Evolutionary conservation across 2,329 filamentous ascomycete species (phyloP).

Genomic region (Colletotrichum sidae): DNA sequence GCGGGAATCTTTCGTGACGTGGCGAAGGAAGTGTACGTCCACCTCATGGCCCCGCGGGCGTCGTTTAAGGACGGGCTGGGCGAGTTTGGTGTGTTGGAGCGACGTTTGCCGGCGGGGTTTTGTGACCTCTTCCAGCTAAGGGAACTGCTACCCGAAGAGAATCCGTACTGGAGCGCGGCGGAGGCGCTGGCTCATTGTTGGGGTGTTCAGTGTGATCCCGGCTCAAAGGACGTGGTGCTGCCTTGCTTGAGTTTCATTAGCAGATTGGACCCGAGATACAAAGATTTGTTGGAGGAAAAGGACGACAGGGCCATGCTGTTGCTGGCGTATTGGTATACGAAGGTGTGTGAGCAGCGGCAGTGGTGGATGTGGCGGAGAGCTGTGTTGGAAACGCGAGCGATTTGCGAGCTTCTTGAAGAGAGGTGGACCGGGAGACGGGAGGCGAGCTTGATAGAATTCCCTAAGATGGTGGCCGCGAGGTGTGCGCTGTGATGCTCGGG

Average conservation of each 20-base stretch:
- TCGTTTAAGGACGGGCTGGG: slow-evolving; percentile 31
- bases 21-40: slow-evolving; percentile 18
- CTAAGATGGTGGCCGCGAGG: slow-evolving; percentile 6
- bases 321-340: slow-evolving; percentile 68
- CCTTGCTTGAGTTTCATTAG: slow-evolving; percentile 60
- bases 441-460: slow-evolving; percentile 8
- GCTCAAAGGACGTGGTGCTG: slow-evolving; percentile 43
- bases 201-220: neutral
- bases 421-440: slow-evolving; percentile 2
- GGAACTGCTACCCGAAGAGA: slow-evolving; percentile 39
- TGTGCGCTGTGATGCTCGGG: neutral
- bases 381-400: slow-evolving; percentile 60
- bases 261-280: slow-evolving; percentile 57
- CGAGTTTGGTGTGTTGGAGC: slow-evolving; percentile 33
- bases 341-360: slow-evolving; percentile 50
- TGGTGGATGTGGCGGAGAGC: slow-evolving; percentile 64
- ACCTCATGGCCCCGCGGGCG: slow-evolving; percentile 33
- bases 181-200: slow-evolving; percentile 27
- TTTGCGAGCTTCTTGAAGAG: slow-evolving; percentile 53
- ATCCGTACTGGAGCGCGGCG: slow-evolving; percentile 48
- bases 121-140: slow-evolving; percentile 44
- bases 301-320: slow-evolving; percentile 66
- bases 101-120: slow-evolving; percentile 47
- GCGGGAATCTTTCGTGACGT: slow-evolving; percentile 59
- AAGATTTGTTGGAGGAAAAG: slow-evolving; percentile 58